These are phyloP conservation scores for Margaritispora aquatica DNA, from an alignment of 495 filamentous ascomycete species.

Conservation along the genomic window DNA sequence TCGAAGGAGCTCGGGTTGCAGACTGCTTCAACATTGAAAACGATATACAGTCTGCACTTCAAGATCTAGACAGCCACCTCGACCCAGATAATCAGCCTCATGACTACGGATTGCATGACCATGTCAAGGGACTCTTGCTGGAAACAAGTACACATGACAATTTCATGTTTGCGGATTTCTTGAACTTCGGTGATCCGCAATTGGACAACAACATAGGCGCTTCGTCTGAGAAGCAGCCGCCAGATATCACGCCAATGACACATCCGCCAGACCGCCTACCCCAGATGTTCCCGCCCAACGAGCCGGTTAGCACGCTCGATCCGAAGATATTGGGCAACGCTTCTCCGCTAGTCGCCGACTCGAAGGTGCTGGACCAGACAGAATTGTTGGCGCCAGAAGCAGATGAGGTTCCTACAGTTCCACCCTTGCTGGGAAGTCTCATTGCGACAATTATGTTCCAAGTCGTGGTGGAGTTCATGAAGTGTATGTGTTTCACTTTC, in stretches of 20 bases:
- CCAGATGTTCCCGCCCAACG: no score
- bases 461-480: no score
- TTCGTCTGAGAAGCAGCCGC: neutral
- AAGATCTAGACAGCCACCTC: neutral
- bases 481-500: no score
- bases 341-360: no score
- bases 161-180: constrained; percentile 1
- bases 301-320: no score
- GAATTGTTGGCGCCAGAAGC: no score
- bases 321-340: no score
- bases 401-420: no score
- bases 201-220: neutral
- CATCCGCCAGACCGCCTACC: neutral
- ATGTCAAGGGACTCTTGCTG: constrained; percentile 1
- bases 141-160: constrained; percentile 2
- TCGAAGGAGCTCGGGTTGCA: neutral
- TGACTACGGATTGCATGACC: constrained; percentile 3
- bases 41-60: neutral
- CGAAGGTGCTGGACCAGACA: no score
- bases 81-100: constrained; percentile 1
- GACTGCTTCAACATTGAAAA: neutral
- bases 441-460: no score
- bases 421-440: no score
- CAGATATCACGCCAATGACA: neutral
- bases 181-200: neutral